phyloP scores from a whole-genome alignment of 805 yeast genomes.

The Candida xiaguanensis region DNA sequence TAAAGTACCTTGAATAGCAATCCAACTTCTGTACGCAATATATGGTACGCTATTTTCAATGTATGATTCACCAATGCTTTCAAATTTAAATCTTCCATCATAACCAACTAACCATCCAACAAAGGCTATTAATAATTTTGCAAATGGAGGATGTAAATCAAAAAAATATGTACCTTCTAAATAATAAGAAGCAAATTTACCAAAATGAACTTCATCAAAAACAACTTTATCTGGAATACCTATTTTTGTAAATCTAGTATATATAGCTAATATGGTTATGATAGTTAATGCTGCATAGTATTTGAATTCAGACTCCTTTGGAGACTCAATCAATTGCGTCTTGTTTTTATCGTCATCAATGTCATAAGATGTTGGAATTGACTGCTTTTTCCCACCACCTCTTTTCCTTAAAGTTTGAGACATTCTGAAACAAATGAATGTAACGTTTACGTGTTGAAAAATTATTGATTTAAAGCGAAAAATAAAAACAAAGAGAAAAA shows the following conservation, averaged over 20 bases:
- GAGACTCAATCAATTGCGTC: slow-evolving; percentile 5
- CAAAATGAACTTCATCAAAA: slow-evolving; percentile 85
- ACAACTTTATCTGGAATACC: slow-evolving; percentile 72
- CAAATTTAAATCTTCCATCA: slow-evolving; percentile 89
- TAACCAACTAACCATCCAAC: slow-evolving; percentile 89
- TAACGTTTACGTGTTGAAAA: slow-evolving; percentile 13
- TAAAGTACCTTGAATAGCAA: slow-evolving; percentile 76
- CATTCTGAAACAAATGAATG: slow-evolving; percentile 15
- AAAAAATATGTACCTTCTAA: slow-evolving; percentile 88
- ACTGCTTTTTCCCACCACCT: slow-evolving; percentile 19
- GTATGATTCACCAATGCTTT: slow-evolving; percentile 81
- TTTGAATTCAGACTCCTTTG: slow-evolving; percentile 25
- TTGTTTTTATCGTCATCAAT: slow-evolving; percentile 5
- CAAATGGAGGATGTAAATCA: slow-evolving; percentile 98
- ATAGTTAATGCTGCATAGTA: slow-evolving; percentile 32
- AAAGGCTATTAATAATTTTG: slow-evolving; percentile 84
- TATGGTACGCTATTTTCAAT: slow-evolving; percentile 79
- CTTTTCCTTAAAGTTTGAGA: slow-evolving; percentile 27
- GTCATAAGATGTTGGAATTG: neutral
- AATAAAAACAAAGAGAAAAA: slow-evolving; percentile 1
- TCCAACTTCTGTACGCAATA: slow-evolving; percentile 72
- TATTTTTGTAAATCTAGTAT: slow-evolving; percentile 58
- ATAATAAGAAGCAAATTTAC: slow-evolving; percentile 82
- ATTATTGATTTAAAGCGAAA: slow-evolving; percentile 2
- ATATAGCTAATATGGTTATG: slow-evolving; percentile 42